Conservation (phyloP, 352 stramenopile species). For the Globisporangium rhizosaccharum region DNA sequence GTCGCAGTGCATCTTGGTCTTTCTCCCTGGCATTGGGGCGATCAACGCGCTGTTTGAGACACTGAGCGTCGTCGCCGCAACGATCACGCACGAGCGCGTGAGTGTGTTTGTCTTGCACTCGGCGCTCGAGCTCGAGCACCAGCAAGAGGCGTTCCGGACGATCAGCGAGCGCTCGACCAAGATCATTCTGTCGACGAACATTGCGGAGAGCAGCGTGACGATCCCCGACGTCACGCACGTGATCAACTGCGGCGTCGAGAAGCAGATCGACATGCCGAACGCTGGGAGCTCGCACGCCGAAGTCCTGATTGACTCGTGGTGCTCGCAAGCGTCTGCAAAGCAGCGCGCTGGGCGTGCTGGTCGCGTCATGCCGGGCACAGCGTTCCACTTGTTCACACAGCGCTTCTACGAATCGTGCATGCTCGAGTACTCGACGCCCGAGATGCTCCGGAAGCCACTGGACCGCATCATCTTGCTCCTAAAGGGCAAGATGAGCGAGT, state of each 20-base stretch:
- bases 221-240: conserved; percentile 92
- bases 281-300: conserved; percentile 56
- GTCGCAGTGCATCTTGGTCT: conserved; percentile 91
- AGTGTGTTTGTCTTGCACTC: conserved; percentile 66
- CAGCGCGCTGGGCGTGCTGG: conserved; percentile 87
- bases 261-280: conserved; percentile 82
- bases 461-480: conserved; percentile 77
- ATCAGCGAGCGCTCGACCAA: conserved; percentile 61
- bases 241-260: conserved; percentile 83
- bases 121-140: conserved; percentile 66
- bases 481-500: conserved; percentile 65
- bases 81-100: conserved; percentile 19
- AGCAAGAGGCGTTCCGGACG: conserved; percentile 61
- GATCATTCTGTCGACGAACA: conserved; percentile 96
- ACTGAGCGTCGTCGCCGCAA: conserved; percentile 34
- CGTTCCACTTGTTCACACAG: conserved; percentile 88
- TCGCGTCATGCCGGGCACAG: conserved; percentile 88
- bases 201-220: conserved; percentile 96
- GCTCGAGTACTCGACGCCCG: conserved; percentile 74
- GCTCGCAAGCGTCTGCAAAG: conserved; percentile 89
- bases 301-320: conserved; percentile 87
- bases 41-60: conserved; percentile 88
- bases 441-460: conserved; percentile 78
- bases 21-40: conserved; percentile 92
- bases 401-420: conserved; percentile 62